Conservation (phyloP, 2,329 filamentous ascomycete genomes). For the Thelonectria olida region DNA sequence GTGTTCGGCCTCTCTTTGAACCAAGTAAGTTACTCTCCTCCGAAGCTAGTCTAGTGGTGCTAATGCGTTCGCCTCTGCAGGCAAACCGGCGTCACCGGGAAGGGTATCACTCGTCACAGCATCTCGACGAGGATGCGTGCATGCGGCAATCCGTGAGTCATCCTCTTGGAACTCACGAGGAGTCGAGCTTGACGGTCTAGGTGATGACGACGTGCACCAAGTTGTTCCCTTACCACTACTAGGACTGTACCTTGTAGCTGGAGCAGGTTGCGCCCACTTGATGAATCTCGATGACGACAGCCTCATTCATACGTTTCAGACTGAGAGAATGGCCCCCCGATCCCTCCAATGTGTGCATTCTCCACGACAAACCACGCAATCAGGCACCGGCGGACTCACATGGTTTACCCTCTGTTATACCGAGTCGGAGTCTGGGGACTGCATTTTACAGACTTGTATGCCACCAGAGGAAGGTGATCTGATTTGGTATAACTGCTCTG, state of each 20-base stretch:
- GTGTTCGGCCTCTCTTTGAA: conserved; percentile 56
- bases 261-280: conserved; percentile 67
- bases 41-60: neutral
- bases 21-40: conserved; percentile 50
- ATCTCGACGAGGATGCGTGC: conserved; percentile 60
- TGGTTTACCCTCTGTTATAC: conserved; percentile 73
- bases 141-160: conserved; percentile 54
- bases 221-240: conserved; percentile 68
- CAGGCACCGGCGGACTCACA: conserved; percentile 66
- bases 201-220: conserved; percentile 59
- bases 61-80: conserved; percentile 4
- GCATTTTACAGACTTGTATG: conserved; percentile 71
- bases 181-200: conserved; percentile 52
- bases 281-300: conserved; percentile 53
- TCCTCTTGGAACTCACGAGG: conserved; percentile 60
- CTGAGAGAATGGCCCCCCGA: conserved; percentile 65
- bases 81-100: conserved; percentile 18
- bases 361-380: conserved; percentile 48
- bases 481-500: conserved; percentile 62
- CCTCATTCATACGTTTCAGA: conserved; percentile 69
- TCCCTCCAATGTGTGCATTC: conserved; percentile 70
- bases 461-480: conserved; percentile 61
- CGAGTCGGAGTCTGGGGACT: conserved; percentile 66
- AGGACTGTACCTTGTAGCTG: conserved; percentile 68
- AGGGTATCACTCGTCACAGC: conserved; percentile 51